phyloP scores from a whole-genome alignment of 495 filamentous ascomycete species.

The Aspergillus affinis region DNA sequence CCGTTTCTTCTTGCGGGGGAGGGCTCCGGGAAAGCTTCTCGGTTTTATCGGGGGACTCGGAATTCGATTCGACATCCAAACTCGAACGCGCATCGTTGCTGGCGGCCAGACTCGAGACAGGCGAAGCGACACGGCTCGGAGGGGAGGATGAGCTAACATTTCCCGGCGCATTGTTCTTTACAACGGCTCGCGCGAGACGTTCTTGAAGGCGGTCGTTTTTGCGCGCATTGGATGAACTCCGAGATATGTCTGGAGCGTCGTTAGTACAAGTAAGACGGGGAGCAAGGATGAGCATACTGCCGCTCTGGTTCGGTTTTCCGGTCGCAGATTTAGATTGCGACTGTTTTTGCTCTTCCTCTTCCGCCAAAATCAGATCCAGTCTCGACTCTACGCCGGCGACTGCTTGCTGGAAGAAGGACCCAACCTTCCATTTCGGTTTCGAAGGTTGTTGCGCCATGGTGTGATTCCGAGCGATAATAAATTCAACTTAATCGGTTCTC shows the following conservation, averaged over 20 bases:
- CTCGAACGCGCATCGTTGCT: slow-evolving; percentile 40
- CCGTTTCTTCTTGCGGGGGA: slow-evolving; percentile 15
- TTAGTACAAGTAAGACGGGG: slow-evolving; percentile 8
- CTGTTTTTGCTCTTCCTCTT: slow-evolving; percentile 56
- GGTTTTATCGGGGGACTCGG: slow-evolving; percentile 21
- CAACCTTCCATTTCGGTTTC: slow-evolving; percentile 51
- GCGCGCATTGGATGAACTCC: slow-evolving; percentile 48
- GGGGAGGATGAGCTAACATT: slow-evolving; percentile 34
- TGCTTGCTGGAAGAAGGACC: slow-evolving; percentile 85
- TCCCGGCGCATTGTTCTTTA: slow-evolving; percentile 36
- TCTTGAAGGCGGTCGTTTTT: slow-evolving; percentile 83
- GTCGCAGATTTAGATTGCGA: slow-evolving; percentile 22
- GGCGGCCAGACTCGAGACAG: slow-evolving; percentile 35
- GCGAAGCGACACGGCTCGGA: slow-evolving; percentile 32
- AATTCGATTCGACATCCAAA: slow-evolving; percentile 36
- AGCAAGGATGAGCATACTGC: slow-evolving; percentile 18
- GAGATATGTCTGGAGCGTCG: slow-evolving; percentile 47
- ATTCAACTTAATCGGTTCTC: slow-evolving; percentile 1
- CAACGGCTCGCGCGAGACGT: slow-evolving; percentile 70
- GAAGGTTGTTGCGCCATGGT: slow-evolving; percentile 41
- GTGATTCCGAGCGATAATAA: not conserved
- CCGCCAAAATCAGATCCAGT: slow-evolving; percentile 87
- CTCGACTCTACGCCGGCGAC: slow-evolving; percentile 92
- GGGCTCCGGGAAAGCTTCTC: slow-evolving; percentile 20
- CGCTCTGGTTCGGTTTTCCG: slow-evolving; percentile 25